Conservation (phyloP, 805 yeast species). For the Nakazawaea anatomiae region DNA sequence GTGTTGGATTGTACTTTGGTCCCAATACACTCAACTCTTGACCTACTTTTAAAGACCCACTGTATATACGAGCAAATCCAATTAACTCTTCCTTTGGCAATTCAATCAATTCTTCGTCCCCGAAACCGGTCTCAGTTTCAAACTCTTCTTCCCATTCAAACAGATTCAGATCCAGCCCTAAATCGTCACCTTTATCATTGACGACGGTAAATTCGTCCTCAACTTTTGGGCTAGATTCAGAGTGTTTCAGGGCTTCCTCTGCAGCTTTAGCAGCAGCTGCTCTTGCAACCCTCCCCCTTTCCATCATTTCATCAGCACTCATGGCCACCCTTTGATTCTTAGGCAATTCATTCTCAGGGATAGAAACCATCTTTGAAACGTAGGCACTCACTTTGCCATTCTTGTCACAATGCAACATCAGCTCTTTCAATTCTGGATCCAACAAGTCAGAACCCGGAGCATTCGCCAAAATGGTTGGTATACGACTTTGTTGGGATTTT, state of each 20-base stretch:
- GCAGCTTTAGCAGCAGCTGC: slow-evolving; percentile 66
- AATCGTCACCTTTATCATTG: slow-evolving; percentile 15
- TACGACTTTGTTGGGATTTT: slow-evolving; percentile 65
- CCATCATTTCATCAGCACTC: slow-evolving; percentile 53
- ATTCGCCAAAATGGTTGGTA: slow-evolving; percentile 58
- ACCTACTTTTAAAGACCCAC: slow-evolving; percentile 77
- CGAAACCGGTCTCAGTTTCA: slow-evolving; percentile 28
- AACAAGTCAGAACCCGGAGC: slow-evolving; percentile 46
- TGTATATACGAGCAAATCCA: slow-evolving; percentile 84
- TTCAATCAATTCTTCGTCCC: slow-evolving; percentile 36
- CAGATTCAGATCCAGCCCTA: slow-evolving; percentile 23
- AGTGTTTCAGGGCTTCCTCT: slow-evolving; percentile 34
- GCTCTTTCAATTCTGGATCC: slow-evolving; percentile 39
- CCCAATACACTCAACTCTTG: slow-evolving; percentile 72
- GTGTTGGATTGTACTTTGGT: slow-evolving; percentile 76
- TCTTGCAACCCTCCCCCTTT: slow-evolving; percentile 59
- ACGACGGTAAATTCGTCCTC: slow-evolving; percentile 16
- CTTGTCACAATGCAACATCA: slow-evolving; percentile 66
- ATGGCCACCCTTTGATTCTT: slow-evolving; percentile 34
- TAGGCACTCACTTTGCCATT: slow-evolving; percentile 66
- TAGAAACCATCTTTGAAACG: slow-evolving; percentile 83
- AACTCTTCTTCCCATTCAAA: slow-evolving; percentile 52
- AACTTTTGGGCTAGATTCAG: slow-evolving; percentile 14
- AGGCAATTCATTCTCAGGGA: slow-evolving; percentile 80
- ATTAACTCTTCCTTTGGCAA: slow-evolving; percentile 58